Evolutionary conservation across 2,329 filamentous ascomycete species (phyloP), one percentile per base, ranked within the genome.

Genomic region (Dothistroma septosporum): DNA sequence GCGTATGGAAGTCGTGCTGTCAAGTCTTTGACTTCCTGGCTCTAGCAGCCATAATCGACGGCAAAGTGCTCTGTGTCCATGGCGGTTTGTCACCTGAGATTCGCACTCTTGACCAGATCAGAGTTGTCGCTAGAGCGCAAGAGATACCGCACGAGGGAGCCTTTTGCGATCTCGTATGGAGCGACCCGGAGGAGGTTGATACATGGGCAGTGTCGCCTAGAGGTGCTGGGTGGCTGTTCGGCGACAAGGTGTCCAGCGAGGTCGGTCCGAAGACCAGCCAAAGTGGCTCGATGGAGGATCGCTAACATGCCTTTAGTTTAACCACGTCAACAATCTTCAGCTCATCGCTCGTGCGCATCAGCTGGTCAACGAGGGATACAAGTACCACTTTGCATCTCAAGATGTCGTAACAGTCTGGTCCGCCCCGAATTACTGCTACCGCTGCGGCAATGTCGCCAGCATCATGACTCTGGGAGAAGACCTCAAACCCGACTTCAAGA

Each of bases 401-500:
- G 95, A 95, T 12, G 92, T 97, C 47, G 92, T 96, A 19, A 89
- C 87, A 1, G 87, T 89, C 24, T 89, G 87, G 93, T 95, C 90
- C 0, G 92, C 92, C 10, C 92, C 92, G 0, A 97, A 97, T 75
- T 97, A 97, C 80, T 97, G 92, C 78, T 97, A 97, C 78, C 86
- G 91, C 65, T 97, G 92, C 72, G 92, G 92, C 58, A 97, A 97
- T 70, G 92, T 89, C 63, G 87, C 87, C 21, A 87, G 84, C 5
- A 96, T 97, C 74, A 96, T 96, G 87, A 92, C 92, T 56, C 87
- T 97, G 31, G 87, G 89, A 67, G 88, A 89, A 70, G 89, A 94
- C 70, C 82, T 97, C 56, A 87, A 91, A 62, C 92, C 93, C 33
- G 91, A 90, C 70, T 99, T 99, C 79, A 94, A 88, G 75, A 94